Base-by-base conservation (phyloP, 768 basidiomycete species). In the Leccinum longicurvipes region DNA sequence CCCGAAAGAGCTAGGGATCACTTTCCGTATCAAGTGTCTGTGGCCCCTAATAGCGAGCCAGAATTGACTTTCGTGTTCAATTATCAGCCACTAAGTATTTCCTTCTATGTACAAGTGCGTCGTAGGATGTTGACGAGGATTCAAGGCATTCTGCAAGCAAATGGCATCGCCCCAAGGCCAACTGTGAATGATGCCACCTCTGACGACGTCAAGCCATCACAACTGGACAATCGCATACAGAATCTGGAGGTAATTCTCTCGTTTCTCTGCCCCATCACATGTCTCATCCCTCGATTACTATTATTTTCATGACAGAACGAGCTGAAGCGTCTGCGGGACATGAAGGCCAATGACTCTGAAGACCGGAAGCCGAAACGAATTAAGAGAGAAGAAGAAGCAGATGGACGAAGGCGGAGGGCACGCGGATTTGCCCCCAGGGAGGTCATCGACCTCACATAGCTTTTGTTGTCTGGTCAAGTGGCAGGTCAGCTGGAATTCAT, bases 401-500 rank as follows among this genome's bases (percentile, higher is more conserved):
- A 23, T 44, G 42, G 55, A 48, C 54, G 21, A 17, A 56, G 34
- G 12, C 45, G 19, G 17, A 36, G 8, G 17, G 34, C 17, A 14
- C 49, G 24, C 36, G 3, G 39, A 2, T 54, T 56, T 17, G 6
- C 27, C 29, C n/a, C 47, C 0, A 53, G 51, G 34, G 58, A 63
- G 36, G 19, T 63, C 31, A 63, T 63, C 24, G 61, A 60, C 50
- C 56, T 65, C 47, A 65, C 64, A 1, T 65, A 58, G 29, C 34
- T 36, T 36, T 36, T 9, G 17, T 17, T 36, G 34, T 46, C 32
- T 19, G 12, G 32, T 51, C 39, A 44, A 44, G 42, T 34, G n/a
- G n/a, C 34, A 36, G 34, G 34, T 36, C 15, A 36, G 34, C 34
- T 34, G 7, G 34, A 31, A 34, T 34, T 17, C 34, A 3, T 17